Conservation (phyloP, 176 grass and related monocot genomes). For the sorghum (Sorghum bicolor) region DNA sequence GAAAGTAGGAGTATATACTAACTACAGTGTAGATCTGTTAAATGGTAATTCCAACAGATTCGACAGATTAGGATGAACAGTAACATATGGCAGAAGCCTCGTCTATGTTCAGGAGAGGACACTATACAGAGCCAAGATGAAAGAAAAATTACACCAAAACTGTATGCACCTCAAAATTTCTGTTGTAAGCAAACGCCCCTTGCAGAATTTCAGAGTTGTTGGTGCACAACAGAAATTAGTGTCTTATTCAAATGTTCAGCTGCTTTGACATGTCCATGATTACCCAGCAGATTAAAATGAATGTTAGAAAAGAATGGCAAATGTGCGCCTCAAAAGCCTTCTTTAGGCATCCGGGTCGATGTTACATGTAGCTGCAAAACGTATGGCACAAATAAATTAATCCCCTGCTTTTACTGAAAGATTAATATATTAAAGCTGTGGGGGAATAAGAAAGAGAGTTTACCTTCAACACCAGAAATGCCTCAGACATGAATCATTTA, state of each 20-base stretch:
- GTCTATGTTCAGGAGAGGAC: background rate
- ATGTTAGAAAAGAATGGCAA: slow-evolving; percentile 44
- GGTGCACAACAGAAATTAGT: slow-evolving; percentile 5
- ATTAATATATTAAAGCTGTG: background rate
- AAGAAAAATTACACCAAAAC: background rate
- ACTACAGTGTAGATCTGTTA: background rate
- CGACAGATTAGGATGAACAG: background rate
- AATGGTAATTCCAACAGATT: background rate
- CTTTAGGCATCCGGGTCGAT: slow-evolving; percentile 28
- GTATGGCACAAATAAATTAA: slow-evolving; percentile 13
- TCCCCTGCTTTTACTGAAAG: background rate
- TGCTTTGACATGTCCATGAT: slow-evolving; percentile 8
- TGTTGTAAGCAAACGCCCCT: background rate
- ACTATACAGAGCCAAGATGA: slow-evolving; percentile 26
- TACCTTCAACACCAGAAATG: slow-evolving; percentile 38
- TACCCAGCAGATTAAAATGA: slow-evolving; percentile 10
- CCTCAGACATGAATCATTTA: slow-evolving; percentile 29
- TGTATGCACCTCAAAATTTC: slow-evolving; percentile 19
- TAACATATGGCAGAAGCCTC: background rate
- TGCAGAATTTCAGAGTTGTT: slow-evolving; percentile 4
- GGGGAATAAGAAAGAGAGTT: slow-evolving; percentile 22
- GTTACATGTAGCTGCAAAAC: slow-evolving; percentile 42
- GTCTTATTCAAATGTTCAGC: slow-evolving; percentile 4
- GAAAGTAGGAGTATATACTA: background rate
- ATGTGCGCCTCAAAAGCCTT: slow-evolving; percentile 17